phyloP scores from a whole-genome alignment of 2,329 filamentous ascomycete genomes.

The Lomentospora prolificans region DNA sequence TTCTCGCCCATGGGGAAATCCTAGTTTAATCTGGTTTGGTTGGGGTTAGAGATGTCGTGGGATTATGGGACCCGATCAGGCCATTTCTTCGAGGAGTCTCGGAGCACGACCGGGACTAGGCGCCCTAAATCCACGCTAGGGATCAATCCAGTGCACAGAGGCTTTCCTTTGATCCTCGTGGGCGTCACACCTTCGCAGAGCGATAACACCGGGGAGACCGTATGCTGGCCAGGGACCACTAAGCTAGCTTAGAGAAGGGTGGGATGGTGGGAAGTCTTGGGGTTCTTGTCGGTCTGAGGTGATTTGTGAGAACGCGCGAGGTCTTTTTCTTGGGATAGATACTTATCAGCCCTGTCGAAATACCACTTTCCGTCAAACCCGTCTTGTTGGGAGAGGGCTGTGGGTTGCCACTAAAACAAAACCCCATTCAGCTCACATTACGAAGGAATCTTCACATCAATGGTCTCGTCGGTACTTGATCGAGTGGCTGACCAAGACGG shows the following conservation, averaged over 20 bases:
- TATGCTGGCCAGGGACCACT: neutral
- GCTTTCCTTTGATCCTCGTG: neutral
- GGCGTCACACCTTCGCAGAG: neutral
- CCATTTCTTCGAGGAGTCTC: neutral
- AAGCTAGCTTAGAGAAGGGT: too few relatives aligned
- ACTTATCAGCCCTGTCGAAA: too few relatives aligned
- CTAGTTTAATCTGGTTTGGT: neutral
- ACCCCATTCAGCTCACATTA: too few relatives aligned
- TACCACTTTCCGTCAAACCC: too few relatives aligned
- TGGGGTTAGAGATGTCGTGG: neutral
- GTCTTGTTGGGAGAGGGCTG: too few relatives aligned
- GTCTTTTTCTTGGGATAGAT: too few relatives aligned
- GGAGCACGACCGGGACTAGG: neutral
- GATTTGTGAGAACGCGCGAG: too few relatives aligned
- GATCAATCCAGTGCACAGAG: too few relatives aligned
- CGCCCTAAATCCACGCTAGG: neutral
- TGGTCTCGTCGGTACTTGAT: neutral
- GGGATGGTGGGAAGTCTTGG: too few relatives aligned
- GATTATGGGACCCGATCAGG: constrained; percentile 1
- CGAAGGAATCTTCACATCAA: too few relatives aligned
- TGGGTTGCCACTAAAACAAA: too few relatives aligned
- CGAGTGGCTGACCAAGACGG: neutral
- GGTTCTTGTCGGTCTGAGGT: neutral
- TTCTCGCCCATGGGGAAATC: neutral
- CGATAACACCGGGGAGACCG: neutral